Evolutionary conservation across 1,284 basidiomycete genomes (phyloP).

Genomic region (Coriolopsis trogii): DNA sequence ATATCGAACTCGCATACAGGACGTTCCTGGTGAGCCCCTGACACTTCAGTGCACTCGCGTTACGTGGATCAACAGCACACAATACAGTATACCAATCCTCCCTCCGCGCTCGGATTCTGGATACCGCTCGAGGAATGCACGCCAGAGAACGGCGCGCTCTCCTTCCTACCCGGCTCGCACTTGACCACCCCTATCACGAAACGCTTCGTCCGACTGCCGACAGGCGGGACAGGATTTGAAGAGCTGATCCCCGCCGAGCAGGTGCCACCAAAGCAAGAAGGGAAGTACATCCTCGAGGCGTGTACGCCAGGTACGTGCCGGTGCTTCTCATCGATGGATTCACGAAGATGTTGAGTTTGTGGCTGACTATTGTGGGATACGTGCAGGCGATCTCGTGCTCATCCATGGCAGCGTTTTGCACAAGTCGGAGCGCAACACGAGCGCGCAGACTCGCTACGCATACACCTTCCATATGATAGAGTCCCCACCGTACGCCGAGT

Average conservation of each 20-base stretch:
- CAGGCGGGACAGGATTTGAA: slow-evolving; percentile 83
- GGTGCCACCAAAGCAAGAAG: slow-evolving; percentile 47
- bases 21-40: slow-evolving; percentile 66
- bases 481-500: slow-evolving; percentile 60
- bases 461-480: slow-evolving; percentile 96
- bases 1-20: slow-evolving; percentile 38
- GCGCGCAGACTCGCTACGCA: slow-evolving; percentile 76
- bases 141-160: slow-evolving; percentile 83
- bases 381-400: slow-evolving; percentile 78
- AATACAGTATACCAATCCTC: slow-evolving; percentile 90
- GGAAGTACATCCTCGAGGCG: slow-evolving; percentile 69
- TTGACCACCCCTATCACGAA: slow-evolving; percentile 70
- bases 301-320: slow-evolving; percentile 72
- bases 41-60: no score
- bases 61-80: no score
- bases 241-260: slow-evolving; percentile 47
- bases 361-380: neutral
- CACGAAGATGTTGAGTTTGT: no score
- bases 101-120: slow-evolving; percentile 94
- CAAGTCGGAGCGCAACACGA: slow-evolving; percentile 83
- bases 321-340: no score
- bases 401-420: slow-evolving; percentile 92
- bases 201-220: slow-evolving; percentile 78
- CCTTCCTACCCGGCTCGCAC: slow-evolving; percentile 93
- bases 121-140: slow-evolving; percentile 92